These are phyloP conservation scores for Botryosphaeria agaves DNA, from an alignment of 2,329 filamentous ascomycete genomes.

Conservation along the genomic window DNA sequence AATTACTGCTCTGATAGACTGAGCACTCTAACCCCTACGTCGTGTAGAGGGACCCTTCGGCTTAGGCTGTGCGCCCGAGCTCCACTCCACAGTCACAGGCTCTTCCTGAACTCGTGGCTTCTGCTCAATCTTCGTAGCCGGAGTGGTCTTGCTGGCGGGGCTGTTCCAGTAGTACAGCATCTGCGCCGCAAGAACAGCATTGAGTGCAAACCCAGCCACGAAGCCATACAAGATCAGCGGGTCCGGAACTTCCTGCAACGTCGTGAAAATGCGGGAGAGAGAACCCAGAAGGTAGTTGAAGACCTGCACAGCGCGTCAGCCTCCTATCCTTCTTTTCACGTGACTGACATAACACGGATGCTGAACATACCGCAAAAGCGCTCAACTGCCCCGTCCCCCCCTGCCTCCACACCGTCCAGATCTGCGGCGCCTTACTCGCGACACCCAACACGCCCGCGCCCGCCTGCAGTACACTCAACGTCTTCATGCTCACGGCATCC, in stretches of 20 bases:
- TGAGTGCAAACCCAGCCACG: slow-evolving; percentile 78
- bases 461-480: slow-evolving; percentile 61
- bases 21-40: slow-evolving; percentile 30
- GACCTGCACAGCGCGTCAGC: slow-evolving; percentile 39
- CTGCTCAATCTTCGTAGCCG: slow-evolving; percentile 20
- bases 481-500: slow-evolving; percentile 45
- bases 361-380: slow-evolving; percentile 67
- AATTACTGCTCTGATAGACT: no score
- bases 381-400: slow-evolving; percentile 90
- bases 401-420: slow-evolving; percentile 65
- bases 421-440: slow-evolving; percentile 88
- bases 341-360: slow-evolving; percentile 1
- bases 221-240: slow-evolving; percentile 92
- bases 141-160: slow-evolving; percentile 20
- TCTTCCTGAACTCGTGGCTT: slow-evolving; percentile 16
- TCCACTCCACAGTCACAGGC: slow-evolving; percentile 15
- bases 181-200: slow-evolving; percentile 69
- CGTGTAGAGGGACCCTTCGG: slow-evolving; percentile 37
- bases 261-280: slow-evolving; percentile 90
- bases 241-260: slow-evolving; percentile 91
- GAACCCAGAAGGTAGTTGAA: slow-evolving; percentile 96
- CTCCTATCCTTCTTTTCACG: not conserved
- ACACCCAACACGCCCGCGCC: slow-evolving; percentile 70
- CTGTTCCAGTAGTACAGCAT: slow-evolving; percentile 95
- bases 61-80: slow-evolving; percentile 24